Evolutionary conservation across 495 filamentous ascomycete genomes (phyloP).

Genomic region (Elaphomyces granulatus): DNA sequence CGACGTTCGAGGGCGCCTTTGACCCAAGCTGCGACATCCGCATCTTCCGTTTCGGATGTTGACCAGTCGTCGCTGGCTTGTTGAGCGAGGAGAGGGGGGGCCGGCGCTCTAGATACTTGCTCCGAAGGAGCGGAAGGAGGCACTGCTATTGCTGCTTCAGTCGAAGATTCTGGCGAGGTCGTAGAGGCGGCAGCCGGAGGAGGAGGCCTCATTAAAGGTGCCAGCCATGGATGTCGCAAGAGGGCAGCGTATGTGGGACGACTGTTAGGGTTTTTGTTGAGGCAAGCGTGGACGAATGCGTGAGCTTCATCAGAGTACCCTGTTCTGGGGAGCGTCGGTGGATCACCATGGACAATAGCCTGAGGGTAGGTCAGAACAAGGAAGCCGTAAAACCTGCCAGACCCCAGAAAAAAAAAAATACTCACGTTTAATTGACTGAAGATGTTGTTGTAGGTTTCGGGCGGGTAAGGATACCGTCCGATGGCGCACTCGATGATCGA

Average conservation of each 20-base stretch:
- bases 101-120: too few relatives aligned
- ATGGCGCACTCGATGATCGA: constrained; percentile 95
- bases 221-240: constrained; percentile 77
- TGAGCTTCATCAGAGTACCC: constrained; percentile 67
- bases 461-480: constrained; percentile 92
- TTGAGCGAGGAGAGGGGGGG: background rate
- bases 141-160: constrained; percentile 26
- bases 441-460: constrained; percentile 96
- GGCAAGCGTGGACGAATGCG: constrained; percentile 76
- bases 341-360: constrained; percentile 95
- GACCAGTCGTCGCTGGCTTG: background rate
- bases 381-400: constrained; percentile 9
- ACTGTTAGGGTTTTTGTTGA: constrained; percentile 83
- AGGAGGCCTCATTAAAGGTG: constrained; percentile 63
- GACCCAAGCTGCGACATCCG: constrained; percentile 80
- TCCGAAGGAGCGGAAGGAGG: constrained; percentile 18
- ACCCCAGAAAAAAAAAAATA: constrained; percentile 13
- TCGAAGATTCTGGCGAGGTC: constrained; percentile 17
- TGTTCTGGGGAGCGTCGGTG: constrained; percentile 66
- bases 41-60: constrained; percentile 36
- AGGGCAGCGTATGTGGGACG: constrained; percentile 84
- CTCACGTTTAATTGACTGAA: constrained; percentile 95
- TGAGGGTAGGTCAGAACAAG: constrained; percentile 28
- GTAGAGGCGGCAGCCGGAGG: constrained; percentile 46
- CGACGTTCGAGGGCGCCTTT: constrained; percentile 50